Conservation (phyloP, 495 filamentous ascomycete species). For the Bacidia gigantensis region DNA sequence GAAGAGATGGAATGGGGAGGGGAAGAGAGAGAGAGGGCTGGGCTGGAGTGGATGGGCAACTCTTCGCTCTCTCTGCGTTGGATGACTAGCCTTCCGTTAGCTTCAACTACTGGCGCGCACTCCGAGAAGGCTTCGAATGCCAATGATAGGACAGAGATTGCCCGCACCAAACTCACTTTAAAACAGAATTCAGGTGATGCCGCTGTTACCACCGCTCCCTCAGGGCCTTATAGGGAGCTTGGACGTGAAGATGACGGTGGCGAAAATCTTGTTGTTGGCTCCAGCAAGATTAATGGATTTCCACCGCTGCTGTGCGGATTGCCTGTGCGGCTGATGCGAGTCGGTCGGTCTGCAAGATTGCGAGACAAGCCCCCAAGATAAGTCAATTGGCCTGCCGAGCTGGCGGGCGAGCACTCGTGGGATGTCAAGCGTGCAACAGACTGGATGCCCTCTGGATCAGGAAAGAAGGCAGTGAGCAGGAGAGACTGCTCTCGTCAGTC, state of each 20-base stretch:
- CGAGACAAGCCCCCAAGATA: neutral
- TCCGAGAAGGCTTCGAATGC: conserved; percentile 2
- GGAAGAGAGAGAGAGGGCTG: conserved; percentile 3
- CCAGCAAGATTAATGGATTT: neutral
- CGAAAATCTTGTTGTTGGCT: neutral
- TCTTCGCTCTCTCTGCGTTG: conserved; percentile 8
- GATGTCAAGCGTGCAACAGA: no score
- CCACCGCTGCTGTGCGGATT: neutral
- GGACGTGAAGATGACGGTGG: neutral
- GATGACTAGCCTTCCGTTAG: conserved; percentile 6
- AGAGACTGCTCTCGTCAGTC: no score
- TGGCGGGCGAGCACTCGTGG: no score
- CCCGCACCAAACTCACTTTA: conserved; percentile 1
- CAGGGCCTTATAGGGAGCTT: neutral
- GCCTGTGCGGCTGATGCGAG: neutral
- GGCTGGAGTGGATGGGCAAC: neutral
- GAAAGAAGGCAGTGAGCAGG: no score
- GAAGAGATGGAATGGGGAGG: neutral
- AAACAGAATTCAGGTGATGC: conserved; percentile 1
- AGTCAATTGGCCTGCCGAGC: neutral
- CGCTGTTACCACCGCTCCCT: neutral
- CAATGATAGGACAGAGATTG: conserved; percentile 6
- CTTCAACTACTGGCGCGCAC: conserved; percentile 5
- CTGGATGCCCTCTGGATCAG: no score
- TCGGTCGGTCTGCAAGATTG: conserved; percentile 7